A percentile compares a stretch with the other conserved stretches of the same genome.
Evolutionary conservation across 768 basidiomycete genomes (phyloP).

Genomic region (Amanita pallidorosea): DNA sequence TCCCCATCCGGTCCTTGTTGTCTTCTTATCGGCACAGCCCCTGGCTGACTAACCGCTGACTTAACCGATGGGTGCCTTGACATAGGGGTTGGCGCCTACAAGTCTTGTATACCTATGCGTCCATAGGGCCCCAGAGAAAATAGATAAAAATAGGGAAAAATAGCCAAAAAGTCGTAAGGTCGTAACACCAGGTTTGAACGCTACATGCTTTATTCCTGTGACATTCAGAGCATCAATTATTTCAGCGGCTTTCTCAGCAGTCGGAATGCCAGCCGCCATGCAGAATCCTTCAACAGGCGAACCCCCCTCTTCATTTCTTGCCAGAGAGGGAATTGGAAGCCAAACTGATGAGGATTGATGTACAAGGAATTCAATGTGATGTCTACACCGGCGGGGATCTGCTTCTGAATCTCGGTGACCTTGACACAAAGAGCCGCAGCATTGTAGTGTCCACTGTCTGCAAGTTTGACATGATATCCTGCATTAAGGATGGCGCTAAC

Average conservation of each 20-base stretch:
- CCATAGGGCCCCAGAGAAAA: too few relatives aligned
- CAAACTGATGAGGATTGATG: constrained; percentile 96
- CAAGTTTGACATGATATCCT: constrained; percentile 94
- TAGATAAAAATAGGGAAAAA: too few relatives aligned
- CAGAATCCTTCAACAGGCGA: constrained; percentile 98
- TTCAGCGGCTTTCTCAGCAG: constrained; percentile 93
- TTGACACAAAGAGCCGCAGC: constrained; percentile 79
- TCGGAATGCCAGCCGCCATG: constrained; percentile 95
- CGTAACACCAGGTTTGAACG: constrained; percentile 99
- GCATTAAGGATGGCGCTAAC: constrained; percentile 88
- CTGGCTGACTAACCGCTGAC: too few relatives aligned
- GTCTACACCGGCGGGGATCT: constrained; percentile 82
- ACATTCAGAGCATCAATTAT: constrained; percentile 77
- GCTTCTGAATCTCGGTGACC: constrained; percentile 82
- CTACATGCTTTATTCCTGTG: constrained; percentile 90
- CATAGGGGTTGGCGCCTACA: too few relatives aligned
- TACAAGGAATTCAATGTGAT: constrained; percentile 92
- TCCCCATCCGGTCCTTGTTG: too few relatives aligned
- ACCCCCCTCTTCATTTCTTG: constrained; percentile 92
- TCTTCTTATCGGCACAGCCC: too few relatives aligned
- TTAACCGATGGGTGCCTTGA: too few relatives aligned
- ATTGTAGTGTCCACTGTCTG: constrained; percentile 97
- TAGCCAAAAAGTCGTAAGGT: too few relatives aligned
- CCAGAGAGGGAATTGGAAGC: constrained; percentile 97
- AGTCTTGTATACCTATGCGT: too few relatives aligned